Evolutionary conservation across 2,329 filamentous ascomycete species (phyloP).

Genomic region (Acrodontium crateriforme): DNA sequence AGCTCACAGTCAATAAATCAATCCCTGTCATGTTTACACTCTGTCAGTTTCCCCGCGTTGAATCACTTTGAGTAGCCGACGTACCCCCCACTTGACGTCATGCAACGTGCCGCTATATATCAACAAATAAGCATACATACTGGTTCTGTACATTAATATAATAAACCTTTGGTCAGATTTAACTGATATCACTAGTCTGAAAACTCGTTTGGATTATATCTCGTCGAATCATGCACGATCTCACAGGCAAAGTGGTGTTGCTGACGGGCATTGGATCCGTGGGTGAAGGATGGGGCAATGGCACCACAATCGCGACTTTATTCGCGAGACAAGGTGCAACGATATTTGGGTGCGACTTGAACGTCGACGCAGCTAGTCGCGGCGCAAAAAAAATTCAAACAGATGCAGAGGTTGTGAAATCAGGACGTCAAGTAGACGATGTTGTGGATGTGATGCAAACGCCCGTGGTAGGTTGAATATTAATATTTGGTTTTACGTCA

Average conservation of each 20-base stretch:
- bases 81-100: too few species aligned
- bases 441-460: constrained; percentile 12
- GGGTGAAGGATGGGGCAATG: constrained; percentile 27
- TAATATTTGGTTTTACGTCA: too few species aligned
- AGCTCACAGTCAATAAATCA: too few species aligned
- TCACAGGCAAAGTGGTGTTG: constrained; percentile 30
- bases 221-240: constrained; percentile 7
- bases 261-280: constrained; percentile 34
- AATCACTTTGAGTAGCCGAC: too few species aligned
- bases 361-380: constrained; percentile 15
- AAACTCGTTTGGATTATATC: too few species aligned
- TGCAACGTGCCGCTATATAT: too few species aligned
- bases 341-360: constrained; percentile 39
- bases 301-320: constrained; percentile 33
- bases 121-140: too few species aligned
- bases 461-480: constrained; percentile 8
- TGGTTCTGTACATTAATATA: too few species aligned
- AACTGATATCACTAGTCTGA: too few species aligned
- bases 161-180: too few species aligned
- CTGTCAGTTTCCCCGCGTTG: too few species aligned
- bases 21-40: too few species aligned
- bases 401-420: constrained; percentile 10
- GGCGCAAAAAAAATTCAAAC: constrained; percentile 12
- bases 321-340: constrained; percentile 34
- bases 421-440: constrained; percentile 5